phyloP scores from a whole-genome alignment of 495 filamentous ascomycete species.

The Aspergillus cristatus region DNA sequence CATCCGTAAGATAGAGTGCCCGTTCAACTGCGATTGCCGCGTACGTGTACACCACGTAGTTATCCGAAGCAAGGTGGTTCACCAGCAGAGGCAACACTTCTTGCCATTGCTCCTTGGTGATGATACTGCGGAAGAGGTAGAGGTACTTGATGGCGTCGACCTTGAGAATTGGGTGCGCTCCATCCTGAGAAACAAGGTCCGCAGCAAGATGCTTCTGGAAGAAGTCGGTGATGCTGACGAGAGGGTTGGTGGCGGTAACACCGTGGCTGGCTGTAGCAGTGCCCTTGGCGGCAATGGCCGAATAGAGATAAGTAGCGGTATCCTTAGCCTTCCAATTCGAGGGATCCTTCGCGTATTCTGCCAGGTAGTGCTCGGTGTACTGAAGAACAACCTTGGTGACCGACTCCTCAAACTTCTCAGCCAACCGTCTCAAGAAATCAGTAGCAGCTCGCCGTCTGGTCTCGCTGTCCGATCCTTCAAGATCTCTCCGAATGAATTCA shows the following conservation, averaged over 20 bases:
- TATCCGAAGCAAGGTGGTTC: constrained; percentile 72
- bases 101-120: constrained; percentile 78
- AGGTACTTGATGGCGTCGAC: constrained; percentile 97
- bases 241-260: constrained; percentile 75
- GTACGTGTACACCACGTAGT: constrained; percentile 96
- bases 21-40: constrained; percentile 91
- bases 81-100: constrained; percentile 82
- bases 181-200: constrained; percentile 60
- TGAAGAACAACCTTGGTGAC: constrained; percentile 74
- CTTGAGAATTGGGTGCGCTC: constrained; percentile 75
- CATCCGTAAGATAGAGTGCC: constrained; percentile 69
- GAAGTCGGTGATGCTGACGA: constrained; percentile 82
- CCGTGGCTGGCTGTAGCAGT: constrained; percentile 74
- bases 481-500: constrained; percentile 91
- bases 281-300: constrained; percentile 88
- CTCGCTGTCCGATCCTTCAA: constrained; percentile 93
- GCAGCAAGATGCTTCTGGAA: constrained; percentile 82
- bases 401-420: constrained; percentile 73
- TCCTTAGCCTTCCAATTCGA: constrained; percentile 94
- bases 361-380: constrained; percentile 73
- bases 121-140: constrained; percentile 87
- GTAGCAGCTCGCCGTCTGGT: constrained; percentile 86
- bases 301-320: constrained; percentile 90
- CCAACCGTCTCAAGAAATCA: constrained; percentile 80
- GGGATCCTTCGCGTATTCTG: constrained; percentile 57